These are phyloP conservation scores for Magnusiomyces paraingens DNA, from an alignment of 1,139 yeast genomes.

Conservation along the genomic window DNA sequence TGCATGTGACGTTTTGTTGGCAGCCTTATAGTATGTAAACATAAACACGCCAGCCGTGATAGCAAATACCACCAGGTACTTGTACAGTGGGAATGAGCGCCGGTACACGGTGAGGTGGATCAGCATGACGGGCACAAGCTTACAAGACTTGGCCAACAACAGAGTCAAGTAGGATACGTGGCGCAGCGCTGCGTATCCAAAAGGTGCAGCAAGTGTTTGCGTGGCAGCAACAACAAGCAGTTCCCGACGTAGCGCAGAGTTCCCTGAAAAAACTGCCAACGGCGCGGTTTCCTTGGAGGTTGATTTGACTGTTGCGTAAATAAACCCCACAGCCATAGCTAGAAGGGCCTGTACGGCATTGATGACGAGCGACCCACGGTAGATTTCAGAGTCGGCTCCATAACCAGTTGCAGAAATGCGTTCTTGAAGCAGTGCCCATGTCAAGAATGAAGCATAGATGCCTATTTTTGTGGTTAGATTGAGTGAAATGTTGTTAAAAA, in stretches of 20 bases:
- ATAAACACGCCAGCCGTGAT: conserved; percentile 79
- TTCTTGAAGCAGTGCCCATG: conserved; percentile 92
- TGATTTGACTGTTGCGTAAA: conserved; percentile 44
- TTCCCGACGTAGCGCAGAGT: conserved; percentile 32
- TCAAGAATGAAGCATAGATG: conserved; percentile 73
- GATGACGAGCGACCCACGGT: conserved; percentile 70
- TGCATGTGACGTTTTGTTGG: conserved; percentile 1
- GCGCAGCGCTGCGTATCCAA: conserved; percentile 65
- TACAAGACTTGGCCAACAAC: conserved; percentile 86
- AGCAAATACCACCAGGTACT: conserved; percentile 64
- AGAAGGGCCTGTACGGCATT: conserved; percentile 66
- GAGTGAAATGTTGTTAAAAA: too few species aligned
- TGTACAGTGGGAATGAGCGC: conserved; percentile 64
- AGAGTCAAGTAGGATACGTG: conserved; percentile 84
- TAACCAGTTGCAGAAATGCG: conserved; percentile 75
- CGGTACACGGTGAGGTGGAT: conserved; percentile 72
- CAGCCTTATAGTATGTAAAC: conserved; percentile 52
- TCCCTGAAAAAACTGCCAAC: conserved; percentile 3
- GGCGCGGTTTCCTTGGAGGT: conserved; percentile 23
- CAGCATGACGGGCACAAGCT: conserved; percentile 84
- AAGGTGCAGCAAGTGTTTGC: conserved; percentile 75
- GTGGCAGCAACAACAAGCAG: conserved; percentile 65
- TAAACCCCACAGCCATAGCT: conserved; percentile 62
- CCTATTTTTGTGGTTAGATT: neutral
- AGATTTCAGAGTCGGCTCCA: conserved; percentile 51